Base-by-base conservation (phyloP, 2,329 filamentous ascomycete species). In the Phialocephala sp. region DNA sequence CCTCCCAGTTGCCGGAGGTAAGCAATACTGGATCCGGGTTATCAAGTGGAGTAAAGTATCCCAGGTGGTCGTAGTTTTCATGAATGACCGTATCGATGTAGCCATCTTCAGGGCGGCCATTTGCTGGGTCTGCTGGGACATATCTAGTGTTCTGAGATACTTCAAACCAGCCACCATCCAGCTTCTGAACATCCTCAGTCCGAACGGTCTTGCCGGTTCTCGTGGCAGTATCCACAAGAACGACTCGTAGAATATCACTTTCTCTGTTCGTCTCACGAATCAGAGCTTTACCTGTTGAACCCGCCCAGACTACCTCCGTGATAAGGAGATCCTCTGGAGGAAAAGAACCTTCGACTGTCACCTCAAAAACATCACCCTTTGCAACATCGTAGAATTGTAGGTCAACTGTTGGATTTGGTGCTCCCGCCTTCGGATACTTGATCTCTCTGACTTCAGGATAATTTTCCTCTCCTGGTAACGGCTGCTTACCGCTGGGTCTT, bases 141-240 rank as follows among this genome's bases (percentile, higher is more conserved):
- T 91, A 98, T 15, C 83, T 88, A 3, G 94, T 97, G 50, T 90
- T 87, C 73, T 97, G 90, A 0, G 93, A 92, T 50, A 97, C 92
- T 79, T 99, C 95, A 73, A 97, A 94, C 95, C 95, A 99, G 39
- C 95, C 96, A 24, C 94, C 94, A 76, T 99, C 95, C n/a, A 97
- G 83, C 64, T 90, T 84, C 69, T 88, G 87, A 58, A 97, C 88
- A 77, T 99, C 88, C 58, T 92, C 86, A 22, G 89, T 90, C 69
- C 94, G 86, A 57, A 97, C 88, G 0, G 91, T 90, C 77, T 90
- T 91, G 36, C 92, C 94, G 22, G 86, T 88, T 57, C 93, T 89
- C 2, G 84, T 80, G 24, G 82, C 80, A 5, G 95, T 91, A 75
- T 99, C 92, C 63, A 98, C 88, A 6, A 98, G 83, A 8, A 97